These are phyloP conservation scores for Xylaria bambusicola DNA, from an alignment of 495 filamentous ascomycete species.

Conservation along the genomic window DNA sequence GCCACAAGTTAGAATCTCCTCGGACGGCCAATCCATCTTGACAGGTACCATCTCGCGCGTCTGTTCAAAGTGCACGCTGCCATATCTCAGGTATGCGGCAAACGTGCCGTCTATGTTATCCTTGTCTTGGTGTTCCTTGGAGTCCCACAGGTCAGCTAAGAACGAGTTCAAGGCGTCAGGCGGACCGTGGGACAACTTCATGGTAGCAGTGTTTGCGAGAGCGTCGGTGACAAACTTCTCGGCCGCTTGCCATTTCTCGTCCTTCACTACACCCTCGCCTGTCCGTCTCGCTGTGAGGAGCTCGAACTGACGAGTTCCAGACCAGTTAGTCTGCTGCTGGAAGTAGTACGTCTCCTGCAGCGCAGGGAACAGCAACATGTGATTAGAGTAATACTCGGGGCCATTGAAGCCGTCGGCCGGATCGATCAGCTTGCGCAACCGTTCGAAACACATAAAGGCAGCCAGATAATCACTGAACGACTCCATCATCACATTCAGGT, in stretches of 20 bases:
- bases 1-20: conserved; percentile 26
- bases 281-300: conserved; percentile 27
- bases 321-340: conserved; percentile 27
- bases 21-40: conserved; percentile 27
- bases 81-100: conserved; percentile 39
- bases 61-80: conserved; percentile 39
- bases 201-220: conserved; percentile 30
- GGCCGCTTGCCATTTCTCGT: conserved; percentile 29
- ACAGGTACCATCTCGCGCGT: conserved; percentile 26
- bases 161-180: conserved; percentile 25
- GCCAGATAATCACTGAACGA: conserved; percentile 33
- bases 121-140: conserved; percentile 30
- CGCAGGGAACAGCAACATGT: conserved; percentile 25
- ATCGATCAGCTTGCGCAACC: conserved; percentile 32
- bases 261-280: conserved; percentile 23
- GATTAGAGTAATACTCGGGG: conserved; percentile 31
- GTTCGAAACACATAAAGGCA: conserved; percentile 31
- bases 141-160: conserved; percentile 37
- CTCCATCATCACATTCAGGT: conserved; percentile 26
- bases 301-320: conserved; percentile 31
- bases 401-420: conserved; percentile 34
- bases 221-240: conserved; percentile 31
- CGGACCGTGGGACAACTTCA: conserved; percentile 35
- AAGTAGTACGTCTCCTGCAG: conserved; percentile 30
- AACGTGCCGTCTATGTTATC: conserved; percentile 38